Conservation (phyloP, 495 filamentous ascomycete genomes). For the Tuber calosporum region DNA sequence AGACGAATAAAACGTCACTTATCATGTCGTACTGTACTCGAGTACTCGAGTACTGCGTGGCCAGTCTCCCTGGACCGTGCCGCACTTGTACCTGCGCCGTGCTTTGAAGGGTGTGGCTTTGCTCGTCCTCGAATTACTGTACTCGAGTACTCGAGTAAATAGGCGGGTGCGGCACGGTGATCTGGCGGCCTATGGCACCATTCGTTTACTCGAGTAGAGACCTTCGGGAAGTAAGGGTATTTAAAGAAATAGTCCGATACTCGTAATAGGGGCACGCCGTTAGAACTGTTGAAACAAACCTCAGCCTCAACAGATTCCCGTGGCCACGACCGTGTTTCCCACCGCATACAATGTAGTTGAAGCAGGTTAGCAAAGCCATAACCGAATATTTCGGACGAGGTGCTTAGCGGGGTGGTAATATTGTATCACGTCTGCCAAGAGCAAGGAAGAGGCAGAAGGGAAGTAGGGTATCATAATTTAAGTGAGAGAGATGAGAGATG, state of each 20-base stretch:
- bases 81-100: neutral
- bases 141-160: too few relatives aligned
- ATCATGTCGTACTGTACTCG: neutral
- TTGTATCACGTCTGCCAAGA: neutral
- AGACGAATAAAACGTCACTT: neutral
- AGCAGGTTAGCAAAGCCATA: neutral
- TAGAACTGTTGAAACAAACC: neutral
- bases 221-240: neutral
- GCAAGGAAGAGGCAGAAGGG: neutral
- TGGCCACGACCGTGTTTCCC: neutral
- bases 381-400: neutral
- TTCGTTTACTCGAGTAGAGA: neutral
- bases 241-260: neutral
- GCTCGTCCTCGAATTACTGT: constrained; percentile 3
- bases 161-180: too few relatives aligned
- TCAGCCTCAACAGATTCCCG: neutral
- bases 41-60: too few relatives aligned
- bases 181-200: neutral
- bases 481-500: neutral
- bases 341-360: neutral
- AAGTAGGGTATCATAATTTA: too few relatives aligned
- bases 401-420: neutral
- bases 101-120: neutral
- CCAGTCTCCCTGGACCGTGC: too few relatives aligned
- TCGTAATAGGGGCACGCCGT: neutral